A percentile compares a stretch with the other conserved stretches of the same genome.
phyloP scores from a whole-genome alignment of 345 rosid genomes.

The Gossypium turneri region DNA sequence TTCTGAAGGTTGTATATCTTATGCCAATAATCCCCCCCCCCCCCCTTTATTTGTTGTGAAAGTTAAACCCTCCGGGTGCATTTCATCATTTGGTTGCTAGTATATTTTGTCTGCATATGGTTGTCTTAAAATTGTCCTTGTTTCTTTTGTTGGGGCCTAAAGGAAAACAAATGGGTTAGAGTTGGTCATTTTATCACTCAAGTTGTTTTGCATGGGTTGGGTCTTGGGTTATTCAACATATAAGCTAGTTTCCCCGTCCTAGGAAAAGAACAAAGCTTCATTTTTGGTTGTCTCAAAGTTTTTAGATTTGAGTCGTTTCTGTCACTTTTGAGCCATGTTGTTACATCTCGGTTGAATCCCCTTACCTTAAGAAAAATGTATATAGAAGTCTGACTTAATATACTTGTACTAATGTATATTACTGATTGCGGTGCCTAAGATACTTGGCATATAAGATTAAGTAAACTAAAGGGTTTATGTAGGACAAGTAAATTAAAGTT shows the following conservation, averaged over 20 bases:
- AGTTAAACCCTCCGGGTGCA: neutral
- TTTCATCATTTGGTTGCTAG: neutral
- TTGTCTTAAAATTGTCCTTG: neutral
- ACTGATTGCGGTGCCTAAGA: neutral
- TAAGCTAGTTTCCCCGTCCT: neutral
- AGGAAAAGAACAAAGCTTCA: neutral
- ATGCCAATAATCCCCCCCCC: neutral
- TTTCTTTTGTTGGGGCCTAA: neutral
- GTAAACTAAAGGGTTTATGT: neutral
- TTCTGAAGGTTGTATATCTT: conserved; percentile 62
- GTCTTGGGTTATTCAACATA: neutral
- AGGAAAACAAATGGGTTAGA: neutral
- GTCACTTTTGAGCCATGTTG: neutral
- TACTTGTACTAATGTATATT: neutral
- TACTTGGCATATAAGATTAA: neutral
- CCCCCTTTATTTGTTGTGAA: neutral
- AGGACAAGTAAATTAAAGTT: neutral
- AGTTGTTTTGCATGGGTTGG: neutral
- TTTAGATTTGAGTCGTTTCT: neutral
- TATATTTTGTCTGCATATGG: neutral
- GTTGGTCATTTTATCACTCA: neutral
- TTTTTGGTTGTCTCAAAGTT: neutral
- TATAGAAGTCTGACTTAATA: neutral
- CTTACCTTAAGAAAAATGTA: neutral
- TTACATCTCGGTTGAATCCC: neutral